Evolutionary conservation across 2,329 filamentous ascomycete species (phyloP).

Genomic region (Penicillium hesseltinei): DNA sequence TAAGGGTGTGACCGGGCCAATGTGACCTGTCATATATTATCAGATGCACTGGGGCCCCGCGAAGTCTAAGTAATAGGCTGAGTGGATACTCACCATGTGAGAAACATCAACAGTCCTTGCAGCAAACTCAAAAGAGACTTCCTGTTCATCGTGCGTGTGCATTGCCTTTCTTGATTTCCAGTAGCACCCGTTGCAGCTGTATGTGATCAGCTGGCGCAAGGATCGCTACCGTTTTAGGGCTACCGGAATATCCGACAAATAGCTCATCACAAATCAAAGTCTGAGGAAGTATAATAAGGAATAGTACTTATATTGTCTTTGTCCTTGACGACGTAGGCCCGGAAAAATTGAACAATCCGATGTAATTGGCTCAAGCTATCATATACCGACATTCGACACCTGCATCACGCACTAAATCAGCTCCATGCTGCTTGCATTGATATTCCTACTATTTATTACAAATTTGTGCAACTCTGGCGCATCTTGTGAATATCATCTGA

Average conservation of each 20-base stretch:
- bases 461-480: background rate
- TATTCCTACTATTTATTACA: background rate
- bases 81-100: constrained; percentile 32
- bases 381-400: background rate
- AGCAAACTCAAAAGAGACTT: constrained; percentile 41
- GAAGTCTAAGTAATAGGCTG: constrained; percentile 1
- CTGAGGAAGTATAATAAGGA: background rate
- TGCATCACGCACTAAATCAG: background rate
- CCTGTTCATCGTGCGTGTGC: constrained; percentile 32
- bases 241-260: background rate
- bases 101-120: constrained; percentile 39
- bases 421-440: background rate
- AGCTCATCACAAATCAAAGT: too few species aligned
- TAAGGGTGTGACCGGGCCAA: constrained; percentile 30
- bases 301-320: background rate
- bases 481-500: background rate
- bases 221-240: constrained; percentile 8
- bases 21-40: constrained; percentile 28
- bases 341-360: background rate
- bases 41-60: constrained; percentile 1
- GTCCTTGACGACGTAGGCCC: background rate
- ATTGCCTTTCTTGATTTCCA: constrained; percentile 33
- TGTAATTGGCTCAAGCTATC: background rate
- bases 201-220: constrained; percentile 34
- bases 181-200: constrained; percentile 33